Evolutionary conservation across 129 eudicot species (phyloP), one percentile per base, ranked within the genome.

Genomic region (Silybum marianum): DNA sequence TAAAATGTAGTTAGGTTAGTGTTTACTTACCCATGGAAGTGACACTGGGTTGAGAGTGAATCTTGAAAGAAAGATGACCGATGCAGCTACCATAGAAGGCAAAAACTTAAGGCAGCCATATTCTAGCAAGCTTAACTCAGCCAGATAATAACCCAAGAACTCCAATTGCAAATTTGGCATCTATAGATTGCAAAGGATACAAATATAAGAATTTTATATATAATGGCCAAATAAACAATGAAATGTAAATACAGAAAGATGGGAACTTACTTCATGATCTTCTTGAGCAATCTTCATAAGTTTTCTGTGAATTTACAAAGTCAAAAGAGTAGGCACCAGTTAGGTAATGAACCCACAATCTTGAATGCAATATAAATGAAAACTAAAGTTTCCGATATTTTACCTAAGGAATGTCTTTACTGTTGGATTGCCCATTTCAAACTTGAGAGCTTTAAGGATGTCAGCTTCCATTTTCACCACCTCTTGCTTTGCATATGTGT

Each of bases 401-500:
- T 86, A 89, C 98, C 96, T 86, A 21, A 93, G 89, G 84, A 94
- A 94, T 3, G 91, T 82, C 75, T 88, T 91, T 1, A 86, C 78
- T 18, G 93, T 91, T 9, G 94, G 92, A 81, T 76, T 86, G 71
- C 98, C 97, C 91, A 91, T 85, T 84, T 91, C 97, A 86, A 90
- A 91, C 32, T 80, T 85, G 26, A 94, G 93, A 68, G 82, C 80
- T 74, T 87, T 86, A 21, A 91, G 95, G 12, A 94, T 80, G 60
- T 94, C 93, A 12, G 92, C 90, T 80, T 94, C 98, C 98, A 94
- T 91, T 62, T 91, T 88, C 67, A 91, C 90, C 21, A 93, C 90
- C 63, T 91, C 90, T 51, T 90, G 66, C 65, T 88, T 89, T 0
- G 86, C 72, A 77, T 91, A 94, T 2, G 97, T 94, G 44, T 94